Base-by-base conservation (phyloP, 2,329 filamentous ascomycete species). In the Paecilomyces niveus region DNA sequence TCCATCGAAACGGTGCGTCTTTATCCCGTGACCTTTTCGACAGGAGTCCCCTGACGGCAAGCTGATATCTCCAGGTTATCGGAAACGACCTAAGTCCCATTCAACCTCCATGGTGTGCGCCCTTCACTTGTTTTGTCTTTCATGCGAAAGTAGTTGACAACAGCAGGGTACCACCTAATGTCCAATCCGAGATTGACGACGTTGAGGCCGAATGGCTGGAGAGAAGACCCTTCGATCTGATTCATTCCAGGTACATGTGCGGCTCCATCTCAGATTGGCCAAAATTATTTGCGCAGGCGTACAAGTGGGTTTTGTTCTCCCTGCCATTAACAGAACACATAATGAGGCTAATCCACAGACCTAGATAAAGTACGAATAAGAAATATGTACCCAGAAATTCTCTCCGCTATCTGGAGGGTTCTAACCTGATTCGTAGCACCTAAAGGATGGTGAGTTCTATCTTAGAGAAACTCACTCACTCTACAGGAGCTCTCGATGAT, bases 111-210 rank as follows among this genome's bases (percentile, higher is more conserved):
- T 52, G 49, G 52, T 54, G 15, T 29, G 18, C 52, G n/a, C 9
- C 2, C n/a, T 18, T 26, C 11, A 31, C 3, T 18, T n/a, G 18
- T 31, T n/a, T 4, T 29, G 26, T 29, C 26, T 18, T 26, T 29
- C 10, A 3, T 9, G 7, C 13, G 8, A 52, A 52, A 22, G 18
- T 22, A 54, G 33, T 32, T 54, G 29, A 35, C 29, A 32, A 15
- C 18, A 50, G 33, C 21, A 54, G 61, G 61, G 59, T 63, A 13
- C 60, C 63, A 49, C 62, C 64, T 21, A 65, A 65, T 57, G 61
- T 55, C n/a, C 21, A 54, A 39, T 64, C 64, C 54, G 61, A 62
- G 39, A 56, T 65, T 45, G 57, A 63, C 33, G 63, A 65, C 55
- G 50, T 53, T 9, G 59, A 62, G 49, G 53, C 53, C 7, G 59